phyloP scores from a whole-genome alignment of 495 filamentous ascomycete species.

The Podospora conica region DNA sequence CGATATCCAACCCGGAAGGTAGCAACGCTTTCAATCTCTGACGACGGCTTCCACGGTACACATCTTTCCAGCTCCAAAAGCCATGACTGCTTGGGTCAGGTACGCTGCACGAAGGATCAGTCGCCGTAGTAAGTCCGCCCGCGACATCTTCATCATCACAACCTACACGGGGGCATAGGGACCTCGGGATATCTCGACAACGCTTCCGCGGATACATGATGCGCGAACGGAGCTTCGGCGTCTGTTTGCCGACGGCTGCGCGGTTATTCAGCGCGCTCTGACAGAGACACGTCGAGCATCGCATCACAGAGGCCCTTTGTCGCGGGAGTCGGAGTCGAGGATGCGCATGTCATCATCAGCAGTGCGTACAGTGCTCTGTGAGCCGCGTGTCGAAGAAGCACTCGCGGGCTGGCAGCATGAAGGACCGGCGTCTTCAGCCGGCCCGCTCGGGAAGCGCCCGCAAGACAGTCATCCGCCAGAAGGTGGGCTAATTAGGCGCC shows the following conservation, averaged over 20 bases:
- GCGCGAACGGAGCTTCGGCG: not conserved
- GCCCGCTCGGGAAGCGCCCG: not conserved
- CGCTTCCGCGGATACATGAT: not conserved
- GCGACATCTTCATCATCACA: not conserved
- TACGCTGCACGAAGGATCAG: too few relatives aligned
- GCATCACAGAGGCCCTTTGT: not conserved
- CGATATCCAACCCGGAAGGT: not conserved
- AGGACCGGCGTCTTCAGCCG: not conserved
- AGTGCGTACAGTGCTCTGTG: not conserved
- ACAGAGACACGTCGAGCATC: not conserved
- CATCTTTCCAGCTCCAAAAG: not conserved
- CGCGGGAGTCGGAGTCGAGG: constrained; percentile 1
- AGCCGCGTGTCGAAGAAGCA: not conserved
- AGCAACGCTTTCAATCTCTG: not conserved
- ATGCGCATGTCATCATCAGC: constrained; percentile 2
- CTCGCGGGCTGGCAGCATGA: not conserved
- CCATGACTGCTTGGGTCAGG: too few relatives aligned
- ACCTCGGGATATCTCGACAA: not conserved
- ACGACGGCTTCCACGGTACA: not conserved
- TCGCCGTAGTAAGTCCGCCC: not conserved
- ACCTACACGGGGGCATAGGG: too few relatives aligned
- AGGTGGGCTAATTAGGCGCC: constrained; percentile 32
- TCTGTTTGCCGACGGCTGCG: not conserved
- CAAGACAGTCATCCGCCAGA: not conserved
- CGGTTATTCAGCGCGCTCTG: not conserved